Evolutionary conservation across 805 yeast genomes (phyloP).

Genomic region (Cyberlindnera mrakii): DNA sequence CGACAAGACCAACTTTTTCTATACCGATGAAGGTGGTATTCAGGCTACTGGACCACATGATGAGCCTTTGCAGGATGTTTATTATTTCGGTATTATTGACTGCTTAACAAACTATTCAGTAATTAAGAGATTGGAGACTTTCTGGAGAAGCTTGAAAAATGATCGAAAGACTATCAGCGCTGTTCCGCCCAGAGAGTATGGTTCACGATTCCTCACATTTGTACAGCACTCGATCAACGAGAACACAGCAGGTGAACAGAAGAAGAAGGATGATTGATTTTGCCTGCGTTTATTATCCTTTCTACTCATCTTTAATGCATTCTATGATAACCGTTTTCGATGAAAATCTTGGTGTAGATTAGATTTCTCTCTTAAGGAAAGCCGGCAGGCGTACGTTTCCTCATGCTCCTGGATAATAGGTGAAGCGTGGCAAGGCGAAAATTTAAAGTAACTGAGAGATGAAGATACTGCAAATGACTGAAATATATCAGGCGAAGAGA

Average conservation of each 20-base stretch:
- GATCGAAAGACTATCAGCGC: constrained; percentile 74
- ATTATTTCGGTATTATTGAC: constrained; percentile 91
- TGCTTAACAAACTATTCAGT: constrained; percentile 79
- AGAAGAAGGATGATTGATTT: constrained; percentile 2
- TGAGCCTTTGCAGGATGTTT: constrained; percentile 59
- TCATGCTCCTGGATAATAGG: no score
- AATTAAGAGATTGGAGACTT: constrained; percentile 75
- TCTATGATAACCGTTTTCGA: no score
- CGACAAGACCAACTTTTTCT: constrained; percentile 51
- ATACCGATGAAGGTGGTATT: constrained; percentile 81
- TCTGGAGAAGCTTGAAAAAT: constrained; percentile 71
- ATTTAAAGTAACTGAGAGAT: no score
- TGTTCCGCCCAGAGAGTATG: constrained; percentile 86
- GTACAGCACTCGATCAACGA: constrained; percentile 38
- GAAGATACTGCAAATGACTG: no score
- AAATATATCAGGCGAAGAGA: no score
- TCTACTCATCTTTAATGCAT: no score
- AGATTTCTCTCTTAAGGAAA: no score
- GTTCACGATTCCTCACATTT: constrained; percentile 75
- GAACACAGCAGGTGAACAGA: constrained; percentile 15
- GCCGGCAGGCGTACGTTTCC: no score
- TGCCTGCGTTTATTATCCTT: no score
- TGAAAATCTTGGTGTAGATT: no score
- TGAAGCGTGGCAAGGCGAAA: no score
- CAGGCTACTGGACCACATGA: constrained; percentile 56